These are phyloP conservation scores for Teratosphaeria zuluensis DNA, from an alignment of 2,329 filamentous ascomycete species.

Conservation along the genomic window DNA sequence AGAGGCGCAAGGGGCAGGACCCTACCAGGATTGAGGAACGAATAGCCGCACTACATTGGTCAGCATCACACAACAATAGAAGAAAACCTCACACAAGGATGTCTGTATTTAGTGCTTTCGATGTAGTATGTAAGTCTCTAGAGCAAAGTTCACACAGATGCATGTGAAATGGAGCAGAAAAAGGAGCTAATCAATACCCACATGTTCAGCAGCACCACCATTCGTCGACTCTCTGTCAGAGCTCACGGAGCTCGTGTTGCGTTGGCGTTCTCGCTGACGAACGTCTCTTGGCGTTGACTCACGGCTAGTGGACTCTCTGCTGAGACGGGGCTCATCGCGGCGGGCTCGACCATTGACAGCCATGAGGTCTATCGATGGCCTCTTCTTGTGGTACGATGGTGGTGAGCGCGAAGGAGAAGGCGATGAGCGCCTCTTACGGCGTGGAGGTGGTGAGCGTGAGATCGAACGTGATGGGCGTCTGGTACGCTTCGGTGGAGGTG, in stretches of 20 bases:
- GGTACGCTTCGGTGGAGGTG: slow-evolving; percentile 18
- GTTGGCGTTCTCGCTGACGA: neutral
- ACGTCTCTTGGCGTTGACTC: neutral
- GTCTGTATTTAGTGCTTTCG: neutral
- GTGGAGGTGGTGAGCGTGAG: neutral
- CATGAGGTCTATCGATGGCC: slow-evolving; percentile 2
- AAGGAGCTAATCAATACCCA: slow-evolving; percentile 4
- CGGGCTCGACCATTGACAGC: neutral
- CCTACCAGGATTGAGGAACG: neutral
- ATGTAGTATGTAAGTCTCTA: neutral
- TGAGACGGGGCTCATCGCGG: slow-evolving; percentile 5
- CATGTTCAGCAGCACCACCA: slow-evolving; percentile 5
- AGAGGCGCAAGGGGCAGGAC: neutral
- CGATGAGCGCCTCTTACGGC: slow-evolving; percentile 3
- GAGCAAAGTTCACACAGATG: neutral
- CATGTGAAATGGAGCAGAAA: neutral
- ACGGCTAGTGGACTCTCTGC: slow-evolving; percentile 1
- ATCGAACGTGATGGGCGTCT: slow-evolving; percentile 5
- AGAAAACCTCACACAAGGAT: neutral
- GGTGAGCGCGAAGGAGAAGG: slow-evolving; percentile 10
- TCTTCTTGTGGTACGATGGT: slow-evolving; percentile 3
- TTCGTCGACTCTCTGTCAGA: neutral
- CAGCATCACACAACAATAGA: neutral
- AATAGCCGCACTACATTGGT: neutral
- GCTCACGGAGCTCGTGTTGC: slow-evolving; percentile 3